phyloP scores from a whole-genome alignment of 163 green algal genomes.

The Trebouxia gelatinosa region DNA sequence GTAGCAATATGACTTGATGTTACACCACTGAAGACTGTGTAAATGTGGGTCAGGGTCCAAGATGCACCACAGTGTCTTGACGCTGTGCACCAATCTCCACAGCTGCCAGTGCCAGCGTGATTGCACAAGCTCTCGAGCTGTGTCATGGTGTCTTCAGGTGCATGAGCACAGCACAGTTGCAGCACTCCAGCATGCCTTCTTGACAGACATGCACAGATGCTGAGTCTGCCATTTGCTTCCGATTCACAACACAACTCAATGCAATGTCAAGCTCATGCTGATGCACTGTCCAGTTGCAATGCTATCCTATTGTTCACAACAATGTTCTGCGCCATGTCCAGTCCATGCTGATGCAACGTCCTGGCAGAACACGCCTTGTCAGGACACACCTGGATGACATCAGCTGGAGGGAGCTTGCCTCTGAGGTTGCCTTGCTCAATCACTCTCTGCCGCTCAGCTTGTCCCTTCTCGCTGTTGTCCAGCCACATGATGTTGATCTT shows the following conservation, averaged over 20 bases:
- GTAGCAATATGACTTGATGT: no score
- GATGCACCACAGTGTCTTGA: no score
- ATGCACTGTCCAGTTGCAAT: background rate
- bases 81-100: no score
- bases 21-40: no score
- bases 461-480: background rate
- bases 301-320: no score
- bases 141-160: background rate
- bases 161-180: background rate
- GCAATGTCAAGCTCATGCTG: background rate
- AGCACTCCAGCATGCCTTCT: background rate
- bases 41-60: no score
- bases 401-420: slow-evolving; percentile 28
- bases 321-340: no score
- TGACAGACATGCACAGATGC: background rate
- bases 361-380: no score
- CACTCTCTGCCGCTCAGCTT: background rate
- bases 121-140: no score
- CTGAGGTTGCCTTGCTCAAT: slow-evolving; percentile 18
- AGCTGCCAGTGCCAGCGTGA: no score
- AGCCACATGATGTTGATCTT: background rate
- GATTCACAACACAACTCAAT: background rate
- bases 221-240: background rate
- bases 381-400: slow-evolving; percentile 35
- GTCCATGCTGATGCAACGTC: no score